A percentile compares a stretch with the other conserved stretches of the same genome.
phyloP scores from a whole-genome alignment of 768 basidiomycete species.

The Russula emetica region DNA sequence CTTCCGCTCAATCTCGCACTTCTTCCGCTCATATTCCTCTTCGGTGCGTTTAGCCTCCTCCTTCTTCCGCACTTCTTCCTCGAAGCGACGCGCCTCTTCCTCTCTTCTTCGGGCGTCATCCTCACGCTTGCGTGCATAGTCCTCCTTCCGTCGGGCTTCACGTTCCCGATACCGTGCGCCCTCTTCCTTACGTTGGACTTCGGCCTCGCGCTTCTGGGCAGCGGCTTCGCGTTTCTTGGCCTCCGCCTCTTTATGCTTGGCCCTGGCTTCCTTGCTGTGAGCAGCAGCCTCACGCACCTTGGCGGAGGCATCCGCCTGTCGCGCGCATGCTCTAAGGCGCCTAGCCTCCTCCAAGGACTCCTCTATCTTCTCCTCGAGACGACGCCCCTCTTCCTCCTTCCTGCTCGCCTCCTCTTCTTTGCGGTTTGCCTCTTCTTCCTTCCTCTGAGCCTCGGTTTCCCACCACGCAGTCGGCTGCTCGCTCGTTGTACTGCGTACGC shows the following conservation, averaged over 20 bases:
- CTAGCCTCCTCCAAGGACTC: conserved; percentile 25
- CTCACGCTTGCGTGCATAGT: conserved; percentile 34
- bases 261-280: conserved; percentile 26
- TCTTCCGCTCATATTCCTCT: conserved; percentile 30
- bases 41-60: conserved; percentile 33
- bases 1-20: conserved; percentile 23
- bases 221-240: conserved; percentile 37
- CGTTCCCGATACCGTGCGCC: conserved; percentile 34
- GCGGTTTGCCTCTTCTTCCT: conserved; percentile 33
- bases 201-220: conserved; percentile 35
- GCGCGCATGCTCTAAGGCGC: conserved; percentile 28
- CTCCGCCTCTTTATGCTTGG: conserved; percentile 30
- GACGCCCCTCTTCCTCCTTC: conserved; percentile 30
- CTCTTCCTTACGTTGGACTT: conserved; percentile 34
- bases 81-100: conserved; percentile 33
- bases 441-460: conserved; percentile 27
- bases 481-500: conserved; percentile 22
- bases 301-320: conserved; percentile 30
- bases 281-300: conserved; percentile 27
- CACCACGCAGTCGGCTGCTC: conserved; percentile 27
- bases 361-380: conserved; percentile 29
- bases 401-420: conserved; percentile 31
- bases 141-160: conserved; percentile 34
- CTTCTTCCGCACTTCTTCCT: conserved; percentile 33
- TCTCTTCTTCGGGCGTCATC: conserved; percentile 36